phyloP scores from a whole-genome alignment of 495 filamentous ascomycete genomes.

The Penicillium canescens region DNA sequence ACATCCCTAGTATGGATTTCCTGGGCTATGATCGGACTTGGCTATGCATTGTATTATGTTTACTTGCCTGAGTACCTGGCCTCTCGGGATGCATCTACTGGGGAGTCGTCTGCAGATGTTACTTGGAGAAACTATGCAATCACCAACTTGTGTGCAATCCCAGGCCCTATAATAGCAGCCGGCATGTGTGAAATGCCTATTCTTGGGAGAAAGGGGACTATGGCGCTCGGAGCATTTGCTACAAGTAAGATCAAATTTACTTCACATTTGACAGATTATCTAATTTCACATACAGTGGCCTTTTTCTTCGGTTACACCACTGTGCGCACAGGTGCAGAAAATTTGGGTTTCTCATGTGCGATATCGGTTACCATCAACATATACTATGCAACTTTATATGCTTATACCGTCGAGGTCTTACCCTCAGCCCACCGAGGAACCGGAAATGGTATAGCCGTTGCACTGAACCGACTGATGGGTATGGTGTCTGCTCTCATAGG shows the following conservation, averaged over 20 bases:
- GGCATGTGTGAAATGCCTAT: conserved; percentile 32
- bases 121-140: conserved; percentile 48
- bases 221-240: conserved; percentile 39
- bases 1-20: conserved; percentile 35
- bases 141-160: conserved; percentile 39
- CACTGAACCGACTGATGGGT: conserved; percentile 38
- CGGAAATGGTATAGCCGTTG: conserved; percentile 42
- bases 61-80: conserved; percentile 37
- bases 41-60: conserved; percentile 34
- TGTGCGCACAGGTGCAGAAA: conserved; percentile 39
- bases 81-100: conserved; percentile 30
- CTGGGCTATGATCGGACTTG: conserved; percentile 41
- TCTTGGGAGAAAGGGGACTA: conserved; percentile 37
- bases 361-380: conserved; percentile 46
- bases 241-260: conserved; percentile 23
- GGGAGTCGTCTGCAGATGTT: conserved; percentile 27
- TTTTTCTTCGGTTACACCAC: conserved; percentile 48
- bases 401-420: conserved; percentile 46
- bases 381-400: conserved; percentile 49
- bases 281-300: conserved; percentile 14
- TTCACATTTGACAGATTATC: not conserved
- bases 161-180: conserved; percentile 40
- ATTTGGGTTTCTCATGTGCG: conserved; percentile 39
- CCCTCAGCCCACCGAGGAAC: conserved; percentile 45
- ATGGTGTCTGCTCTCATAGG: conserved; percentile 40